Evolutionary conservation across 805 yeast species (phyloP).

Genomic region (Nakazawaea laoshanensis): DNA sequence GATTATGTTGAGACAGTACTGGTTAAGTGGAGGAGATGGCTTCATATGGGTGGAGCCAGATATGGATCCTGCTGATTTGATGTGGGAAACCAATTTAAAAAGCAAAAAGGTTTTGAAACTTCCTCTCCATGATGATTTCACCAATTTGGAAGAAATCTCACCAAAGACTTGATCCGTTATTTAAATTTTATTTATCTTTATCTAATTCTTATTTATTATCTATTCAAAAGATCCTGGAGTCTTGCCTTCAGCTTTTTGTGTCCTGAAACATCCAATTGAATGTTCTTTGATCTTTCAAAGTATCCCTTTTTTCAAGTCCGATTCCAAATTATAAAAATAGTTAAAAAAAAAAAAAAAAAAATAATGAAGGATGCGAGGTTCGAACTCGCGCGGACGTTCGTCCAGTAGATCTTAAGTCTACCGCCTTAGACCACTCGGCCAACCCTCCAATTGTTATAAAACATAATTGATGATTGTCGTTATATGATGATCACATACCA

Average conservation of each 20-base stretch:
- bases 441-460: constrained; percentile 18
- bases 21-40: constrained; percentile 83
- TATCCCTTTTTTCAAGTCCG: too few species aligned
- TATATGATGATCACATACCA: too few species aligned
- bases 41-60: constrained; percentile 89
- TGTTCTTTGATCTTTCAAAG: too few species aligned
- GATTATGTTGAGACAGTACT: constrained; percentile 65
- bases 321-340: too few species aligned
- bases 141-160: too few species aligned
- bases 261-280: too few species aligned
- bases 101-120: constrained; percentile 8
- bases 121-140: too few species aligned
- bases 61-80: constrained; percentile 73
- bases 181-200: too few species aligned
- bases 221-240: too few species aligned
- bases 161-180: too few species aligned
- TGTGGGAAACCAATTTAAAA: constrained; percentile 24
- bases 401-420: constrained; percentile 28
- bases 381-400: constrained; percentile 28
- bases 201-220: too few species aligned
- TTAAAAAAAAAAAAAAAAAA: constrained; percentile 11
- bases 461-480: neutral
- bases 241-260: too few species aligned
- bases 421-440: constrained; percentile 31
- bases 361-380: constrained; percentile 27